A percentile compares a stretch with the other conserved stretches of the same genome.
phyloP scores from a whole-genome alignment of 257 asterid species.

The Osmanthus fragrans region DNA sequence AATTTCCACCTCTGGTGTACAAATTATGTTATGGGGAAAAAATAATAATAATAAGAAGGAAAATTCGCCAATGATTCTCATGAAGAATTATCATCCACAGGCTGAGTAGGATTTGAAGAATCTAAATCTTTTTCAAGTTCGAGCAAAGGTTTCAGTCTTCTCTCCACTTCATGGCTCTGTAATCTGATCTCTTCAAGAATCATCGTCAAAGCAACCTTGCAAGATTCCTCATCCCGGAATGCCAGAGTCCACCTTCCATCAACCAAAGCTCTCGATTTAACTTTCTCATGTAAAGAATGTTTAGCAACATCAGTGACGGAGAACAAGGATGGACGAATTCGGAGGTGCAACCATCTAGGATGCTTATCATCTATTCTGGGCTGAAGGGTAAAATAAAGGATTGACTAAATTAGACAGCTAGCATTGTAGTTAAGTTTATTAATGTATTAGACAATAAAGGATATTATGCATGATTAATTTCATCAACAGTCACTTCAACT shows the following conservation, averaged over 20 bases:
- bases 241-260: slow-evolving; percentile 88
- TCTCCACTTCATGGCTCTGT: slow-evolving; percentile 33
- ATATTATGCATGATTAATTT: not conserved
- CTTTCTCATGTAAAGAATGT: slow-evolving; percentile 6
- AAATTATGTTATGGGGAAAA: not conserved
- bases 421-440: not conserved
- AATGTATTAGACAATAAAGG: not conserved
- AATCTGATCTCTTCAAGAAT: slow-evolving; percentile 62
- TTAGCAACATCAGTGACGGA: slow-evolving; percentile 55
- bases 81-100: slow-evolving; percentile 31
- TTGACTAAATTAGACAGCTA: not conserved
- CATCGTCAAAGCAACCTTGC: slow-evolving; percentile 70
- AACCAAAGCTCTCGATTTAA: slow-evolving; percentile 65
- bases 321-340: slow-evolving; percentile 78
- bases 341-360: slow-evolving; percentile 90
- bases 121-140: not conserved
- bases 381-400: slow-evolving; percentile 42
- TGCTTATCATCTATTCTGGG: slow-evolving; percentile 84
- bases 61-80: slow-evolving; percentile 35
- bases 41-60: not conserved
- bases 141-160: not conserved
- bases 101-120: not conserved
- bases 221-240: slow-evolving; percentile 22
- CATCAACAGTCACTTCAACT: not conserved
- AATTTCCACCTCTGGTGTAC: slow-evolving; percentile 37